Percentiles rank a stretch among this genome's conserved stretches.
phyloP scores from a whole-genome alignment of 805 yeast species.

The Candida takata region DNA sequence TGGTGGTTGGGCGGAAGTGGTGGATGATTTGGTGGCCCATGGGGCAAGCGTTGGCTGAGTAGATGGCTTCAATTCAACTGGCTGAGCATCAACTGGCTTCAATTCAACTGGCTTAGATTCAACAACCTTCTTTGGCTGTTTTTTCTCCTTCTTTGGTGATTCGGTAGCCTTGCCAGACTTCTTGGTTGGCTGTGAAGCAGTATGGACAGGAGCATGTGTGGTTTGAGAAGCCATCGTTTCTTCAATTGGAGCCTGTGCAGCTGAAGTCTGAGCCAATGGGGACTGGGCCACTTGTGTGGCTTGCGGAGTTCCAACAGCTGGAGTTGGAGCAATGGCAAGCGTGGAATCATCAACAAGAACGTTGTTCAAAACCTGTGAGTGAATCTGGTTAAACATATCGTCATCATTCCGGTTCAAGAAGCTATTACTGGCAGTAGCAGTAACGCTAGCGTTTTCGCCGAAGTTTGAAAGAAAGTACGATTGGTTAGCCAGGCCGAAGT shows the following conservation, averaged over 20 bases:
- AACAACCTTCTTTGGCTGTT: slow-evolving; percentile 3
- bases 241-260: background rate
- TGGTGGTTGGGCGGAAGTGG: slow-evolving; percentile 27
- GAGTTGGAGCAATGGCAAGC: too few species aligned
- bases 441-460: slow-evolving; percentile 1
- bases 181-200: background rate
- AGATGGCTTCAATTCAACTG: slow-evolving; percentile 6
- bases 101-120: slow-evolving; percentile 8
- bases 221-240: slow-evolving; percentile 1
- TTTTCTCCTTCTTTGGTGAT: background rate
- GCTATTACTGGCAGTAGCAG: slow-evolving; percentile 1
- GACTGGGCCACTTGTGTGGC: too few species aligned
- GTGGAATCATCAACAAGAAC: slow-evolving; percentile 29
- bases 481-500: slow-evolving; percentile 11
- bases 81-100: too few species aligned
- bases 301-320: too few species aligned
- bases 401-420: slow-evolving; percentile 11
- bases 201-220: too few species aligned
- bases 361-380: slow-evolving; percentile 34
- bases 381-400: slow-evolving; percentile 31
- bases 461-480: slow-evolving; percentile 12
- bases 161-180: too few species aligned
- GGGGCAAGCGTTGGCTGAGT: slow-evolving; percentile 34
- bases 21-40: slow-evolving; percentile 38
- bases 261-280: too few species aligned